Percentiles rank a stretch among this genome's conserved stretches.
Evolutionary conservation across 2,329 filamentous ascomycete genomes (phyloP).

Genomic region (Trichoderma semiorbis): DNA sequence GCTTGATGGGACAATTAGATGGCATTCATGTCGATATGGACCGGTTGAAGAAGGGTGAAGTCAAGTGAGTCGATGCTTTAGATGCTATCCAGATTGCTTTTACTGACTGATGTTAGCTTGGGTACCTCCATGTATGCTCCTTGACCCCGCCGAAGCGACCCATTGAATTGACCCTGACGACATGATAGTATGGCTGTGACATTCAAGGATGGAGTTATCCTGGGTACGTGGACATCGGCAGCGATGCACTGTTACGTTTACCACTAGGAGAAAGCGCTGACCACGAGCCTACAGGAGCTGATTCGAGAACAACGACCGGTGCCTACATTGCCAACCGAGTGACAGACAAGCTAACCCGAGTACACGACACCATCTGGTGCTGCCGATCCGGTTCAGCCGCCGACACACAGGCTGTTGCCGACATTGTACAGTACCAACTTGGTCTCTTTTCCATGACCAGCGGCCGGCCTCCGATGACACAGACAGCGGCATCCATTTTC

Average conservation of each 20-base stretch:
- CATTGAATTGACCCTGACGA: conserved; percentile 26
- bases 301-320: conserved; percentile 95
- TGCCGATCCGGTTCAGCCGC: conserved; percentile 96
- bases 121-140: conserved; percentile 88
- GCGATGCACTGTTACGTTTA: neutral
- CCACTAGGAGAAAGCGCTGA: conserved; percentile 18
- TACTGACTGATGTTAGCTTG: conserved; percentile 57
- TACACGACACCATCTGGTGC: conserved; percentile 99
- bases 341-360: conserved; percentile 97
- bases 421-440: conserved; percentile 96
- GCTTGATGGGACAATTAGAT: conserved; percentile 57
- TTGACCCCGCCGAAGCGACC: conserved; percentile 22
- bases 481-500: conserved; percentile 92
- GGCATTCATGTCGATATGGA: conserved; percentile 99
- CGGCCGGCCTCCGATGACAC: conserved; percentile 85
- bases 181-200: conserved; percentile 87
- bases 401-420: conserved; percentile 95
- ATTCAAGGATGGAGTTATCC: conserved; percentile 96
- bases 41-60: conserved; percentile 95
- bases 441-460: conserved; percentile 89
- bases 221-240: conserved; percentile 51
- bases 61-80: conserved; percentile 70
- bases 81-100: neutral
- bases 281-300: conserved; percentile 59
- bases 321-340: conserved; percentile 99